A percentile compares a stretch with the other conserved stretches of the same genome.
These are phyloP conservation scores for Plasmodium fragile DNA, from an alignment of 169 alveolate species.

Conservation along the genomic window DNA sequence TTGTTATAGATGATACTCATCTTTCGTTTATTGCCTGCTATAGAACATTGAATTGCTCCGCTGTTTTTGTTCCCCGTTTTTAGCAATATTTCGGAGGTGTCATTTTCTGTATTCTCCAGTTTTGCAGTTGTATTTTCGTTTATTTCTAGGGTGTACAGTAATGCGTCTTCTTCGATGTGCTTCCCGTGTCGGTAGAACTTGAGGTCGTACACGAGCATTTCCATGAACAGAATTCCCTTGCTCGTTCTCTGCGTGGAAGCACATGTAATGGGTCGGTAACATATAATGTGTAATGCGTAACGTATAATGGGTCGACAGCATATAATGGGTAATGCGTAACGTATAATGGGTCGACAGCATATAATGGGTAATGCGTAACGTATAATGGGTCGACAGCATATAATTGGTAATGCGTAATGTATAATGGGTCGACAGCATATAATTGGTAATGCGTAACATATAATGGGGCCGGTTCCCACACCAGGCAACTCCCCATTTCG, in stretches of 20 bases:
- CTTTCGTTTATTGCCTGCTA: not conserved
- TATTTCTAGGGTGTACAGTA: slow-evolving; percentile 22
- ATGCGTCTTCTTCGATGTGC: slow-evolving; percentile 18
- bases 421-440: not conserved
- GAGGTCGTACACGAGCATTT: slow-evolving; percentile 36
- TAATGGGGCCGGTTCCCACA: not conserved
- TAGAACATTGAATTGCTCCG: not conserved
- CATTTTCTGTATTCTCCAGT: slow-evolving; percentile 9
- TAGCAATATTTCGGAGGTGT: slow-evolving; percentile 22
- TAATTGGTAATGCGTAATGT: not conserved
- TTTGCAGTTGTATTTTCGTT: slow-evolving; percentile 12
- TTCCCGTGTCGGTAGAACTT: slow-evolving; percentile 14
- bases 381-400: not conserved
- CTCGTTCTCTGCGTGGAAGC: slow-evolving; percentile 3
- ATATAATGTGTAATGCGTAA: not conserved
- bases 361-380: not conserved
- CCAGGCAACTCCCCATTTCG: not conserved
- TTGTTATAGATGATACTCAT: slow-evolving; percentile 11
- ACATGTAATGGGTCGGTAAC: not conserved
- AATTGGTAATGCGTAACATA: not conserved
- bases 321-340: not conserved
- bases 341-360: not conserved
- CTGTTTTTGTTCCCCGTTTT: not conserved
- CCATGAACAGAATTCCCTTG: slow-evolving; percentile 38
- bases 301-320: not conserved